phyloP scores from a whole-genome alignment of 2,329 filamentous ascomycete species.

The Cephalotrichum gorgonifer region DNA sequence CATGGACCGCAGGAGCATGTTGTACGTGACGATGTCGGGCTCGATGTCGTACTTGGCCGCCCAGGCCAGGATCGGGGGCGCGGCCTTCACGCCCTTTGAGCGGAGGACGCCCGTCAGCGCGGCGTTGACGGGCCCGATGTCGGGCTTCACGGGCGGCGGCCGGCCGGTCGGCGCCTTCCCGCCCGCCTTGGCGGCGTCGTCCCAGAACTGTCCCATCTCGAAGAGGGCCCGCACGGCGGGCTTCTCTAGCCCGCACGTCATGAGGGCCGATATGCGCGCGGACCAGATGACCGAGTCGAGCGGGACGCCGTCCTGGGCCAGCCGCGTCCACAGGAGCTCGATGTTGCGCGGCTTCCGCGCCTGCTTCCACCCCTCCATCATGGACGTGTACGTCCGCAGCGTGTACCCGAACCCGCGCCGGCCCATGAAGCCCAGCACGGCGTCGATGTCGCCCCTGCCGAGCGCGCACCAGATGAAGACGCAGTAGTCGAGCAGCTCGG shows the following conservation, averaged over 20 bases:
- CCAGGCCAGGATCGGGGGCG: slow-evolving; percentile 47
- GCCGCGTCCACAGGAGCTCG: slow-evolving; percentile 56
- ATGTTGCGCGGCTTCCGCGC: slow-evolving; percentile 49
- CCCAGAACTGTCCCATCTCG: slow-evolving; percentile 56
- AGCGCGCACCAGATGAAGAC: slow-evolving; percentile 28
- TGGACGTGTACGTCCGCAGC: slow-evolving; percentile 57
- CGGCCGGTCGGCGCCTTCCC: slow-evolving; percentile 1
- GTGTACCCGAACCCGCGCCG: slow-evolving; percentile 44
- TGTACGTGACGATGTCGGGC: slow-evolving; percentile 53
- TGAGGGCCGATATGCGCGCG: slow-evolving; percentile 55
- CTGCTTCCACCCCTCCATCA: slow-evolving; percentile 61
- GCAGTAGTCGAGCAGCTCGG: slow-evolving; percentile 27
- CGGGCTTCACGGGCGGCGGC: slow-evolving; percentile 39
- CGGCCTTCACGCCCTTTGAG: slow-evolving; percentile 33
- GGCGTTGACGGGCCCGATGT: slow-evolving; percentile 57
- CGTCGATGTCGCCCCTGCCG: slow-evolving; percentile 8
- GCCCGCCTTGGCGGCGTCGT: slow-evolving; percentile 22
- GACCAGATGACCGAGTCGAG: slow-evolving; percentile 63
- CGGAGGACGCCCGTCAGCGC: slow-evolving; percentile 53
- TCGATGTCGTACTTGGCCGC: slow-evolving; percentile 42
- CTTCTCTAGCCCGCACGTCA: slow-evolving; percentile 41
- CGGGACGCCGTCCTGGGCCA: slow-evolving; percentile 43
- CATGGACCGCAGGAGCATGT: slow-evolving; percentile 54
- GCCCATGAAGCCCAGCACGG: slow-evolving; percentile 30
- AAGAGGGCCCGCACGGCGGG: slow-evolving; percentile 53